Evolutionary conservation across 1,139 yeast species (phyloP), one percentile per base, ranked within the genome.

Genomic region (Lodderomyces pseudojiufengensis): DNA sequence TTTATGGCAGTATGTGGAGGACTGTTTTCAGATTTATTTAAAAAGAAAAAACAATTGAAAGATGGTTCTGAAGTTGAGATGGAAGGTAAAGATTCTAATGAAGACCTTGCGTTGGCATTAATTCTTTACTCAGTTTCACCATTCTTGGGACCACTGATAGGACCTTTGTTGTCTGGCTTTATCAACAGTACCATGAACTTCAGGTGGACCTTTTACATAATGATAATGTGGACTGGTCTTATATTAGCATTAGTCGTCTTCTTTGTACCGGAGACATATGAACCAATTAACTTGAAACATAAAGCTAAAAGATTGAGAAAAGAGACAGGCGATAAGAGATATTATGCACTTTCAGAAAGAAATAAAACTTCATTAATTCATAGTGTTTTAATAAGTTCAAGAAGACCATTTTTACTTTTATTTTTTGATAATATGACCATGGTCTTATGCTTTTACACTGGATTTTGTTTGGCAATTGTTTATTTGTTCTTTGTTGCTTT

Each of bases 401-500:
- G 63, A 32, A 54, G 84, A 47, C 90, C 90, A 1, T 49, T 81
- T 20, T 59, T 70, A 21, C 57, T 82, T 27, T 48, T 82, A 15
- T 41, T 66, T n/a, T 55, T 54, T 23, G 88, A 82, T 47, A 78
- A 80, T 37, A 81, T 82, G 82, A 73, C 82, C 48, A 55, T 67
- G 12, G 64, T 75, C 2, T 59, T 82, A 14, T 79, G 86, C 45
- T 62, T 78, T 42, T 81, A 80, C 49, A 71, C 85, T 0, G 85
- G 84, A 0, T 60, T 80, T 35, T 63, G 76, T 1, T 59, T 80
- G 34, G 81, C 82, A 0, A 70, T 78, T 24, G 73, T 80, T 15
- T 80, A 80, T 50, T 54, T 80, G 48, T 80, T 78, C 51, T 80
- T 80, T 46, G 77, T 78, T 30, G 74, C 84, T 3, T 73, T 78